A percentile compares a stretch with the other conserved stretches of the same genome.
These are phyloP conservation scores for Diddensiella santjacobensis DNA, from an alignment of 805 yeast genomes.

Conservation along the genomic window DNA sequence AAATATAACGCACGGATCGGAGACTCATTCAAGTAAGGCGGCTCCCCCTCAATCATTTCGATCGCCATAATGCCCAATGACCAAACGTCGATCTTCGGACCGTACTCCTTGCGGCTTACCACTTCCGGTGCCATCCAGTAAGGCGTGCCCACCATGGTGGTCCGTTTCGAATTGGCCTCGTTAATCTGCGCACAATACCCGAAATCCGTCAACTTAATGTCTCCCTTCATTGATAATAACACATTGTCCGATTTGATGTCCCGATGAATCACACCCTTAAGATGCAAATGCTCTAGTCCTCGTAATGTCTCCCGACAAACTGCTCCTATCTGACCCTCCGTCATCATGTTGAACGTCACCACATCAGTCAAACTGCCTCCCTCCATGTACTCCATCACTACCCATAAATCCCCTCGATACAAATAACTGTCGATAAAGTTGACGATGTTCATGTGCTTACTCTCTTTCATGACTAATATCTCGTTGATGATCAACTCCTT, in stretches of 20 bases:
- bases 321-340: constrained; percentile 86
- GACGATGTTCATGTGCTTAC: constrained; percentile 91
- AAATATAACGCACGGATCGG: constrained; percentile 72
- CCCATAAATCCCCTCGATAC: constrained; percentile 84
- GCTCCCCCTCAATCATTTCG: constrained; percentile 84
- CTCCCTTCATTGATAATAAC: constrained; percentile 71
- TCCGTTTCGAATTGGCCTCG: constrained; percentile 66
- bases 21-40: constrained; percentile 76
- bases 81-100: constrained; percentile 81
- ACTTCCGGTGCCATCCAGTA: constrained; percentile 93
- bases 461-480: constrained; percentile 93
- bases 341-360: constrained; percentile 78
- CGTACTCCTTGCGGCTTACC: constrained; percentile 74
- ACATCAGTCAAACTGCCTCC: constrained; percentile 97
- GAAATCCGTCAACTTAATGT: constrained; percentile 93
- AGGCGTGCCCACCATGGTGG: constrained; percentile 86
- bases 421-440: constrained; percentile 89
- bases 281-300: constrained; percentile 89
- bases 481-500: constrained; percentile 95
- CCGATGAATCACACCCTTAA: constrained; percentile 89
- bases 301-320: constrained; percentile 86
- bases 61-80: constrained; percentile 81
- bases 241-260: constrained; percentile 97
- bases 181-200: constrained; percentile 80
- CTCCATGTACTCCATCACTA: constrained; percentile 99